A percentile compares a stretch with the other conserved stretches of the same genome.
These are phyloP conservation scores for Termitomyces sp. DNA, from an alignment of 1,284 basidiomycete species.

Conservation along the genomic window DNA sequence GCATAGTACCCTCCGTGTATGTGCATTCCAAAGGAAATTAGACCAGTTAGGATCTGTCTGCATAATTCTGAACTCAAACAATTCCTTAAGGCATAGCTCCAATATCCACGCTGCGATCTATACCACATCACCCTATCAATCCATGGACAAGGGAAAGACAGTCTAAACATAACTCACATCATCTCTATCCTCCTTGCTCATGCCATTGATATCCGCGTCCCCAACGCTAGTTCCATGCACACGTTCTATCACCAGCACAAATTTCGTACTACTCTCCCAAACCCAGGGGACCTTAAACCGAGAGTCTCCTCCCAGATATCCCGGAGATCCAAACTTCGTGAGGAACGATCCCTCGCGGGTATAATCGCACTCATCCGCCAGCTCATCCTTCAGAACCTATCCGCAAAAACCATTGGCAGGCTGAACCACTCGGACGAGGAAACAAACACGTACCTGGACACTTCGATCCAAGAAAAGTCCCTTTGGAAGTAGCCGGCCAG, in stretches of 20 bases:
- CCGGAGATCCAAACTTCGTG: conserved; percentile 51
- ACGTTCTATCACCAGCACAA: conserved; percentile 87
- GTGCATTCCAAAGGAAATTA: conserved; percentile 88
- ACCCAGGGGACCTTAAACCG: conserved; percentile 87
- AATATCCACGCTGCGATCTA: conserved; percentile 85
- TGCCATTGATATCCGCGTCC: conserved; percentile 43
- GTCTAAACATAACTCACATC: conserved; percentile 45
- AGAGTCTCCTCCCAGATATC: conserved; percentile 51
- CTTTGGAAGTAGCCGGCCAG: conserved; percentile 76
- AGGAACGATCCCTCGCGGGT: conserved; percentile 80
- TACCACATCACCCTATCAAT: not conserved
- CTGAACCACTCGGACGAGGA: not conserved
- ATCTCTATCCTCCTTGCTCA: conserved; percentile 68
- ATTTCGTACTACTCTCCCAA: conserved; percentile 74
- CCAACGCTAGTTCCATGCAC: conserved; percentile 84
- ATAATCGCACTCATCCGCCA: conserved; percentile 96
- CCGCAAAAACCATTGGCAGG: not conserved
- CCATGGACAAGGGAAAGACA: not conserved
- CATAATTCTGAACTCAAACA: conserved; percentile 92
- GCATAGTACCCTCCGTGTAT: conserved; percentile 37
- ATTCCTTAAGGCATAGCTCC: conserved; percentile 84
- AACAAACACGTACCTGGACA: conserved; percentile 48
- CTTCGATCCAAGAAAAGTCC: conserved; percentile 90
- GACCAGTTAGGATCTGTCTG: conserved; percentile 99
- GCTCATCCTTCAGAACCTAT: conserved; percentile 83